Evolutionary conservation across 148 eudicot species (phyloP), one percentile per base, ranked within the genome.

Genomic region (Selenicereus undatus): DNA sequence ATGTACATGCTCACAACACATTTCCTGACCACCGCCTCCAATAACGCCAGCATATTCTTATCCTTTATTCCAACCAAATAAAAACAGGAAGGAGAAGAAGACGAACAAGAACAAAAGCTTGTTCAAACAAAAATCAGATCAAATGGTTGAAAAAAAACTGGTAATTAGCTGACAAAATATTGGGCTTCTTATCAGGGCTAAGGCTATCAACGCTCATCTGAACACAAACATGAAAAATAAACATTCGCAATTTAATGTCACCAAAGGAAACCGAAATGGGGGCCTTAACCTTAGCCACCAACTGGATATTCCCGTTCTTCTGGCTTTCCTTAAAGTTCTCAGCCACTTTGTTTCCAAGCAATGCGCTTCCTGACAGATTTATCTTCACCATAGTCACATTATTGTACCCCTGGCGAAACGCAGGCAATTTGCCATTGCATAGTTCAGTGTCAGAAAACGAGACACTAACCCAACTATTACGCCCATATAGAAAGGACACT

Each of bases 361-460:
- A 21, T 27, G 82, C 75, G 65, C 80, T 86, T 42, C 94, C 94
- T 1, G 73, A 73, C 68, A 93, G 24, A 0, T 76, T 45, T 18
- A 93, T 36, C 12, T 86, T 43, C n/a, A 93, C 83, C 30, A 78
- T 24, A 8, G 91, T 89, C 22, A 81, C 82, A 76, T 90, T 91
- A 7, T 74, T 26, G 1, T 79, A 83, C 3, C 88, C 89, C 76
- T 93, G 97, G 0, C 54, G 71, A 22, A 93, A 93, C 8, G 24
- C 20, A 1, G 93, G 93, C 8, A 91, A 18, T 20, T 77, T 86
- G 12, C 97, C 97, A 0, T 79, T 66, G 66, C 94, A 88, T 11
- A 93, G 76, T 0, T 21, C 71, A 0, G 82, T 56, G 16, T 79
- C 89, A 30, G 76, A 65, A 48, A 82, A 91, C 12, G 76, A 27